Conservation (phyloP, 257 asterid genomes). For the Nicotiana paniculata region DNA sequence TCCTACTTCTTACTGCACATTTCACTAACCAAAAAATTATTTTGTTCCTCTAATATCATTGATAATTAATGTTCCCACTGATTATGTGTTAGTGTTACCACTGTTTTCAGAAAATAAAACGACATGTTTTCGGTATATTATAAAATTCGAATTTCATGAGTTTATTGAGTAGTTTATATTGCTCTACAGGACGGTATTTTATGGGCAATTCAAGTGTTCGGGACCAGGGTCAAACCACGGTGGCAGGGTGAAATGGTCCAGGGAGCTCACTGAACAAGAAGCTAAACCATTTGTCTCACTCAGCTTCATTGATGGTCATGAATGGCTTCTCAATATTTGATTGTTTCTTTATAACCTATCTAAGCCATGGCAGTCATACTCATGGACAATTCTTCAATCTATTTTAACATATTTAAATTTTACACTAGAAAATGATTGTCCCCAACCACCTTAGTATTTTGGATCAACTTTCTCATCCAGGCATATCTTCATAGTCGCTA, state of each 20-base stretch:
- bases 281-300: slow-evolving; percentile 76
- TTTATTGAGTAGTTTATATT: neutral
- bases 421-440: neutral
- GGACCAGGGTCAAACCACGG: slow-evolving; percentile 78
- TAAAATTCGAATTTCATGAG: neutral
- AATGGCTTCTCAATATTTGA: slow-evolving; percentile 58
- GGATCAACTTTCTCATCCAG: neutral
- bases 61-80: too few relatives aligned
- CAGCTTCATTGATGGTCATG: slow-evolving; percentile 77
- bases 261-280: slow-evolving; percentile 73
- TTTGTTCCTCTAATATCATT: neutral
- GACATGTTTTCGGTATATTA: neutral
- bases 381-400: neutral
- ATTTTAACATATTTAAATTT: neutral
- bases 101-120: neutral
- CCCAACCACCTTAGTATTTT: neutral
- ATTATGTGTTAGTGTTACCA: neutral
- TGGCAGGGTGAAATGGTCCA: slow-evolving; percentile 83
- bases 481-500: neutral
- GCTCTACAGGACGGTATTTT: slow-evolving; percentile 73
- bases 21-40: too few relatives aligned
- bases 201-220: slow-evolving; percentile 82
- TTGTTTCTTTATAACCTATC: neutral
- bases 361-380: neutral
- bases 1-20: too few relatives aligned